Evolutionary conservation across 2,329 filamentous ascomycete genomes (phyloP), one percentile per base, ranked within the genome.

Genomic region (Neurospora sp.): DNA sequence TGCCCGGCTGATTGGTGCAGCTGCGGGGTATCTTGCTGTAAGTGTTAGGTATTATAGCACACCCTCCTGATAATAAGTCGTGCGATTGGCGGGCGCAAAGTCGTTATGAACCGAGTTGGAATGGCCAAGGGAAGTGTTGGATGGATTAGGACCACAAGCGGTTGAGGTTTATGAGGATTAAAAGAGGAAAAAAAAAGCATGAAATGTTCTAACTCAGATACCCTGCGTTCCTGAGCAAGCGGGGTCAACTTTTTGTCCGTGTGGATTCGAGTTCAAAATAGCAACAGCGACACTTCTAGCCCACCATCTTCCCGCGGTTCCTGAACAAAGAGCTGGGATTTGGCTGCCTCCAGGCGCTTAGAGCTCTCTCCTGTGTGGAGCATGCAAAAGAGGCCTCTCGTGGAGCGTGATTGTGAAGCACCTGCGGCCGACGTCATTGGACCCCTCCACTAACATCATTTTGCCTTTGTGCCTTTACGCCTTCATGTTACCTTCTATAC

Each of bases 341-440:
- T 36, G 52, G 52, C n/a, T 62, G 52, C 67, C 69, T 39, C 69
- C 66, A 71, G 73, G 75, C 75, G 75, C 75, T 77, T 77, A 77
- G 71, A 75, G 73, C 66, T 66, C 67, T 40, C 62, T 43, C 46
- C 68, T 76, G 74, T 76, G 74, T 76, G 75, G 75, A 74, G 73
- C 73, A 71, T 39, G 67, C 46, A 70, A 39, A 68, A 46, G 74
- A 75, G 74, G 74, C 74, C 74, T 75, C 74, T 70, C 67, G 52
- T 66, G 66, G 43, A 52, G 11, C 43, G 43, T 46, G 43, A 46
- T 23, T 23, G 10, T 8, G 46, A 62, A 62, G 52, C 52, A 62
- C 67, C 68, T 71, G 62, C 52, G 65, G 19, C 15, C 73, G 74
- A 76, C 73, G 74, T 76, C 74, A 76, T 76, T 75, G 73, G 74